These are phyloP conservation scores for Diaporthe vexans DNA, from an alignment of 2,329 filamentous ascomycete genomes.

Conservation along the genomic window DNA sequence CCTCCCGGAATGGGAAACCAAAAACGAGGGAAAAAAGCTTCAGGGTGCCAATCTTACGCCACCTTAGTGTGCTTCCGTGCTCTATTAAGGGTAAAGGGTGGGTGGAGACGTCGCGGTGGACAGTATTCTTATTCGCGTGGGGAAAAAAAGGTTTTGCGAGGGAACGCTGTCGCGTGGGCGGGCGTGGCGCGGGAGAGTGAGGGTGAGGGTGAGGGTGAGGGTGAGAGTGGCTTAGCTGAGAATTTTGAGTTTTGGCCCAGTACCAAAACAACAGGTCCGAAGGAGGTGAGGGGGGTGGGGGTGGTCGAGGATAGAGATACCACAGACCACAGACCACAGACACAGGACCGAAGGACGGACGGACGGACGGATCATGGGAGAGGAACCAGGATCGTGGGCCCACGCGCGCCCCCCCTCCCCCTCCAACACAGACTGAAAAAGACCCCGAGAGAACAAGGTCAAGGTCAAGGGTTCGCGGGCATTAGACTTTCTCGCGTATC, in stretches of 20 bases:
- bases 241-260: conserved; percentile 13
- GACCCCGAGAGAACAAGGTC: neutral
- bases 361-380: neutral
- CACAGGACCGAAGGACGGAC: neutral
- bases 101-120: neutral
- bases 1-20: too few relatives aligned
- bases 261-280: neutral
- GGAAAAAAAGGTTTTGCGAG: neutral
- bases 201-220: neutral
- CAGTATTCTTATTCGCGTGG: neutral
- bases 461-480: conserved; percentile 25
- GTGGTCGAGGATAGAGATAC: neutral
- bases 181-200: neutral
- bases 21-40: neutral
- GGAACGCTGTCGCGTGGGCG: neutral
- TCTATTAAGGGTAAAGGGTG: neutral
- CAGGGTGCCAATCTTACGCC: conserved; percentile 4
- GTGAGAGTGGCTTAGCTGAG: conserved; percentile 2
- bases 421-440: neutral
- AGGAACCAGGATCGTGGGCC: conserved; percentile 25
- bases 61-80: neutral
- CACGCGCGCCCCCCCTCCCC: neutral
- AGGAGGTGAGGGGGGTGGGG: neutral
- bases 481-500: conserved; percentile 37
- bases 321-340: neutral